These are phyloP conservation scores for Vitis labrusca DNA, from an alignment of 164 flowering plant species.

Conservation along the genomic window DNA sequence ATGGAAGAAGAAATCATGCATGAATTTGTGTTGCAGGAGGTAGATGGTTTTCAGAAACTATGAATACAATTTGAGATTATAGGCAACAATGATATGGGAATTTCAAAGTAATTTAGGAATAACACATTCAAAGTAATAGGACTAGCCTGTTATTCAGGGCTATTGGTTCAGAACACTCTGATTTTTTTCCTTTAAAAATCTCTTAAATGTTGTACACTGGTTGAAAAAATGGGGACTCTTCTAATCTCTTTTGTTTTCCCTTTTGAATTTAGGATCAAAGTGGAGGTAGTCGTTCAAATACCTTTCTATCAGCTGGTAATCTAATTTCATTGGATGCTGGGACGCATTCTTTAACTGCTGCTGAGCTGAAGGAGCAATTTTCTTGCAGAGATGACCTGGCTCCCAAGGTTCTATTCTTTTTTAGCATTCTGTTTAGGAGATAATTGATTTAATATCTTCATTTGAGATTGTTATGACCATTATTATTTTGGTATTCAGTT, in stretches of 20 bases:
- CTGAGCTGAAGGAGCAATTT: constrained; percentile 15
- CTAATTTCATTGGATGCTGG: constrained; percentile 9
- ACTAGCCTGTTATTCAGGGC: too few species aligned
- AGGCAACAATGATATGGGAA: background rate
- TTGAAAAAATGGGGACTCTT: background rate
- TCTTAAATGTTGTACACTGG: background rate
- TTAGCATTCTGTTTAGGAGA: background rate
- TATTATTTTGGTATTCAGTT: background rate
- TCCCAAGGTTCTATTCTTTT: constrained; percentile 24
- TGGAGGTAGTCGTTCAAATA: constrained; percentile 7
- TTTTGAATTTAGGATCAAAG: constrained; percentile 13
- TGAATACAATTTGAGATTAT: too few species aligned
- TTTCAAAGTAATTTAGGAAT: background rate
- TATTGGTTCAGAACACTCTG: background rate
- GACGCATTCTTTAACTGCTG: background rate
- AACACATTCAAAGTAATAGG: background rate
- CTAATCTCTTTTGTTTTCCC: background rate
- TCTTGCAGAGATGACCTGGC: constrained; percentile 19
- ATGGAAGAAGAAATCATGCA: too few species aligned
- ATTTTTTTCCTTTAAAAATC: background rate
- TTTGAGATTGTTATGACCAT: background rate
- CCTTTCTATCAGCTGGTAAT: background rate
- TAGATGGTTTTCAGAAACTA: too few species aligned
- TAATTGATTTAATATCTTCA: background rate
- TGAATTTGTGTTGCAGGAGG: too few species aligned